Percentiles rank a stretch among this genome's conserved stretches.
Evolutionary conservation across 192 early-diverging fungal species (phyloP).

Genomic region (Podila clonocystis): DNA sequence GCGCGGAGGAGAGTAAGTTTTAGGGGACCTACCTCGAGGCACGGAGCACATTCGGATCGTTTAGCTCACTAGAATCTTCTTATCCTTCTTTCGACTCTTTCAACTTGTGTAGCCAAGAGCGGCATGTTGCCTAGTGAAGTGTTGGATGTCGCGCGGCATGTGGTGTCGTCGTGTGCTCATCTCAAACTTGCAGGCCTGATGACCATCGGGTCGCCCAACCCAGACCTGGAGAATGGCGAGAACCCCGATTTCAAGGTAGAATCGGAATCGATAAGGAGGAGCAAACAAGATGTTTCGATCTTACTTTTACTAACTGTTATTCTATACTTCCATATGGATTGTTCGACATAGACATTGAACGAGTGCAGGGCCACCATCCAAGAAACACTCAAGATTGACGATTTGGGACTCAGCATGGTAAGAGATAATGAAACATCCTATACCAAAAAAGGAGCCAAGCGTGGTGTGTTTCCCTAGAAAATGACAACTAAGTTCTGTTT

Average conservation of each 20-base stretch:
- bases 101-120: slow-evolving; percentile 73
- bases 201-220: slow-evolving; percentile 91
- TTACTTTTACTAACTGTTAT: background rate
- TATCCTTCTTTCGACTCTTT: slow-evolving; percentile 10
- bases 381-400: slow-evolving; percentile 20
- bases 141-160: slow-evolving; percentile 68
- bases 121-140: slow-evolving; percentile 70
- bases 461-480: background rate
- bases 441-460: background rate
- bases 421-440: background rate
- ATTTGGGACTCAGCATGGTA: slow-evolving; percentile 47
- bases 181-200: slow-evolving; percentile 87
- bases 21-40: too few relatives aligned
- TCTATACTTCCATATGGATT: background rate
- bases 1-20: slow-evolving; percentile 80
- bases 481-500: background rate
- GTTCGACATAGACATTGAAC: slow-evolving; percentile 35
- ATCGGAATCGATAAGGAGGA: background rate
- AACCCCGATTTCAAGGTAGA: slow-evolving; percentile 85
- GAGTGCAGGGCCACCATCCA: slow-evolving; percentile 54
- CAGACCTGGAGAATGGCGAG: slow-evolving; percentile 47
- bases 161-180: slow-evolving; percentile 70
- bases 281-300: background rate
- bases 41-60: too few relatives aligned
- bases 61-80: background rate